Conservation (phyloP, 139 green algal genomes). For the Closterium sp. region DNA sequence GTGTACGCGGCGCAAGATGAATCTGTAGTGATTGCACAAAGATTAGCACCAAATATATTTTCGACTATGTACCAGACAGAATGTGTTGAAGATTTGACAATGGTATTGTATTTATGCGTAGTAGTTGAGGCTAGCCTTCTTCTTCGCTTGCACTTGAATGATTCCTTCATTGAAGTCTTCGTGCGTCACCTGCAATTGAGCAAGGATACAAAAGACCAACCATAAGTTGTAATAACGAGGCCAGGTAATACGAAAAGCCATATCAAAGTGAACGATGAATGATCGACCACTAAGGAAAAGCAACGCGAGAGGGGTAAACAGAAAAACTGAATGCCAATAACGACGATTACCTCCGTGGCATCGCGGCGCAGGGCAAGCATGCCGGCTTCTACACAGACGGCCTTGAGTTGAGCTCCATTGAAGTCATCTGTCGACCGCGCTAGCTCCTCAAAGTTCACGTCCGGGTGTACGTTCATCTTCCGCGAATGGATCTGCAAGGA, state of each 20-base stretch:
- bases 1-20: too few relatives aligned
- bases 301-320: neutral
- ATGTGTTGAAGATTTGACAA: too few relatives aligned
- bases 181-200: constrained; percentile 71
- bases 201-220: neutral
- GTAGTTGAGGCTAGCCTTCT: constrained; percentile 96
- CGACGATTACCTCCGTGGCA: constrained; percentile 67
- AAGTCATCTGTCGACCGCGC: constrained; percentile 95
- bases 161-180: constrained; percentile 99
- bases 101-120: constrained; percentile 61
- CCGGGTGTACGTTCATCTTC: constrained; percentile 82
- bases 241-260: neutral
- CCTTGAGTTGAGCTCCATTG: constrained; percentile 91
- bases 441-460: constrained; percentile 99
- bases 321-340: too few relatives aligned
- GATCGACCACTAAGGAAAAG: neutral
- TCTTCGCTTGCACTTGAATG: constrained; percentile 96
- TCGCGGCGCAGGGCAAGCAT: constrained; percentile 97
- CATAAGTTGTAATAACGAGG: neutral
- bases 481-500: constrained; percentile 62
- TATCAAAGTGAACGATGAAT: neutral
- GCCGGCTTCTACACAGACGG: constrained; percentile 98
- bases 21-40: too few relatives aligned
- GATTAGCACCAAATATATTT: too few relatives aligned
- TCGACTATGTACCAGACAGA: too few relatives aligned